phyloP scores from a whole-genome alignment of 2,329 filamentous ascomycete species.

The Pseudogymnoascus sp. region DNA sequence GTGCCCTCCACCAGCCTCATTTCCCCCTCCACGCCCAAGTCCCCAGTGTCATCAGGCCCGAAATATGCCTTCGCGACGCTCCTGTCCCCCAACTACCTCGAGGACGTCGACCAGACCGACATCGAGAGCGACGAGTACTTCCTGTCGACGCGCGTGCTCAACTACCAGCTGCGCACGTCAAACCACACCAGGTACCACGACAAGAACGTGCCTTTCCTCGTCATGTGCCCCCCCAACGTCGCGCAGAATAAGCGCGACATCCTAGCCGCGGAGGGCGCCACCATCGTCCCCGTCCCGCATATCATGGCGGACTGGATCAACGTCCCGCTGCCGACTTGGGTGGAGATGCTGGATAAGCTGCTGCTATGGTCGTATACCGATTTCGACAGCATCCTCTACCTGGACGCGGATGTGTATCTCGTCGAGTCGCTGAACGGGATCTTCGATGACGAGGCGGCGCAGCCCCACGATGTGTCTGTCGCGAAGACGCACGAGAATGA shows the following conservation, averaged over 20 bases:
- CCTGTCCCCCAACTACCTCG: not conserved
- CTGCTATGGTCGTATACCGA: conserved; percentile 29
- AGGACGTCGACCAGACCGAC: not conserved
- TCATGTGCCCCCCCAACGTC: conserved; percentile 27
- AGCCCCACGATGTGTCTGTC: not conserved
- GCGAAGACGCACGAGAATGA: conserved; percentile 14
- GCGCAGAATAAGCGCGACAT: conserved; percentile 21
- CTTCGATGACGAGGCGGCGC: conserved; percentile 25
- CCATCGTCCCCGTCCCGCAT: conserved; percentile 27
- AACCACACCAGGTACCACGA: conserved; percentile 25
- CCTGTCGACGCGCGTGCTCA: conserved; percentile 28
- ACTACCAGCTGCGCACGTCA: conserved; percentile 31
- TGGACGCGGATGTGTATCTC: conserved; percentile 31
- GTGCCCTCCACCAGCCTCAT: not conserved
- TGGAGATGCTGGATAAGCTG: conserved; percentile 28
- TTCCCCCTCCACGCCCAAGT: not conserved
- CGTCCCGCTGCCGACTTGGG: not conserved
- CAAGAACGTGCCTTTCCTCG: conserved; percentile 26
- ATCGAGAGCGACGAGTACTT: conserved; percentile 29
- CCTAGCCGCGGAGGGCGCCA: conserved; percentile 30
- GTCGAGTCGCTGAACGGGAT: conserved; percentile 28
- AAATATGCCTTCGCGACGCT: not conserved
- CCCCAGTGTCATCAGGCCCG: not conserved
- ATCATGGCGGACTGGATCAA: conserved; percentile 28
- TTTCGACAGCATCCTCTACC: conserved; percentile 30